Base-by-base conservation (phyloP, 257 asterid species). In the Avicennia marina region DNA sequence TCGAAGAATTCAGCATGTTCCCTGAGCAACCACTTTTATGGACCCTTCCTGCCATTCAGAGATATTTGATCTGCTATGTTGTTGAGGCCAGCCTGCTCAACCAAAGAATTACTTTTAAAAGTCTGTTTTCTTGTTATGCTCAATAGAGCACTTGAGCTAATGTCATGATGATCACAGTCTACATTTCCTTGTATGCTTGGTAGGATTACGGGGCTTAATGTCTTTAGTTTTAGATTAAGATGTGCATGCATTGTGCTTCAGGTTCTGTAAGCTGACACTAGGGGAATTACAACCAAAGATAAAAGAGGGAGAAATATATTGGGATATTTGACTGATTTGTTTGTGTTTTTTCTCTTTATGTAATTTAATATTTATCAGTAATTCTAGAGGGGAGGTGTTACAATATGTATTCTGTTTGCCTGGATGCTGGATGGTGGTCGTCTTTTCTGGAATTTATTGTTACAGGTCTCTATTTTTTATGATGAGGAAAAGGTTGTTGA, bases 151-250 rank as follows among this genome's bases (percentile, higher is more conserved):
- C 43, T 49, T 58, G 56, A 58, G 68, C 68, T 27, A 63, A 64
- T 63, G 74, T 44, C 47, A 45, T 55, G 61, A 60, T 26, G n/a
- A n/a, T n/a, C 64, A 36, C 63, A 51, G 58, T 51, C 63, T 74
- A 62, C n/a, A 45, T 60, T 74, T 72, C 71, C 58, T 63, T 75
- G 74, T 63, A 60, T 69, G 64, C 63, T 67, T 24, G 46, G 74
- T 82, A 77, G 86, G 62, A 56, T 44, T 29, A 49, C 74, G 70
- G 85, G 70, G 61, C 55, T 46, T 64, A 50, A 63, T 66, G 54
- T 80, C 26, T 69, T 72, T 78, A 82, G 82, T 59, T 53, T 70
- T 72, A 72, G 86, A 42, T 71, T 44, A 64, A 45, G 65, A 36
- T 1, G 49, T 62, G 61, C 51, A 72, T 56, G 53, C 73, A 64